Percentiles rank a stretch among this genome's conserved stretches.
These are phyloP conservation scores for Fonsecaea nubica DNA, from an alignment of 2,329 filamentous ascomycete species.

Conservation along the genomic window DNA sequence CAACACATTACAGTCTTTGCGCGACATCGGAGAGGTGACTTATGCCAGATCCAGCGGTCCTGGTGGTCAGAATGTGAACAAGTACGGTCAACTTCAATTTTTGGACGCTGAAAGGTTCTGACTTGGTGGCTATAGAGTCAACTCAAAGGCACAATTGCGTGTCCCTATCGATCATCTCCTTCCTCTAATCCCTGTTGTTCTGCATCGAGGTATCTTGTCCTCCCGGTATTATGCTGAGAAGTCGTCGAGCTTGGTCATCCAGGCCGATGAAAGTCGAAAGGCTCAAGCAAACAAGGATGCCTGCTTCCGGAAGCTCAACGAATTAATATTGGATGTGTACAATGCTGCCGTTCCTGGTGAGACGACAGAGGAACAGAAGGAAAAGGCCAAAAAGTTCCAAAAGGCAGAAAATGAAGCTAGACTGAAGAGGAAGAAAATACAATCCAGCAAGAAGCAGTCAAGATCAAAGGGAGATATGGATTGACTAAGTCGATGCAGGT, in stretches of 20 bases:
- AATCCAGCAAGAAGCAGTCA: conserved; percentile 66
- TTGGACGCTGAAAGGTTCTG: not conserved
- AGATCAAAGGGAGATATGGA: conserved; percentile 36
- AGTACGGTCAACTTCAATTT: conserved; percentile 55
- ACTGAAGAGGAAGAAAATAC: conserved; percentile 64
- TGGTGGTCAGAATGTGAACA: conserved; percentile 73
- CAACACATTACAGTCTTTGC: conserved; percentile 61
- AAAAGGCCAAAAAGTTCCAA: conserved; percentile 62
- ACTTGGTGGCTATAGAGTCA: conserved; percentile 57
- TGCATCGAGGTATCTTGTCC: conserved; percentile 59
- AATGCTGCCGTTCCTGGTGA: conserved; percentile 63
- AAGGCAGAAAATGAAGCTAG: conserved; percentile 64
- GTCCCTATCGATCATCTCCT: conserved; percentile 61
- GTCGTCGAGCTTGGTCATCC: conserved; percentile 63
- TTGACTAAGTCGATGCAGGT: conserved; percentile 19
- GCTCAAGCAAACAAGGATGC: conserved; percentile 65
- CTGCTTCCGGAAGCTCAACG: conserved; percentile 65
- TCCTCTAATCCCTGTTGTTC: conserved; percentile 59
- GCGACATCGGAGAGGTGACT: conserved; percentile 62
- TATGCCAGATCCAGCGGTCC: conserved; percentile 70
- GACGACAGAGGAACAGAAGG: conserved; percentile 62
- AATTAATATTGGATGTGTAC: conserved; percentile 60
- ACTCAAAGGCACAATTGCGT: conserved; percentile 70
- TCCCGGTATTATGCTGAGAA: conserved; percentile 64
- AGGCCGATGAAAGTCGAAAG: conserved; percentile 68